Evolutionary conservation across 805 yeast genomes (phyloP), one percentile per base, ranked within the genome.

Genomic region (Lipomyces yamadae): DNA sequence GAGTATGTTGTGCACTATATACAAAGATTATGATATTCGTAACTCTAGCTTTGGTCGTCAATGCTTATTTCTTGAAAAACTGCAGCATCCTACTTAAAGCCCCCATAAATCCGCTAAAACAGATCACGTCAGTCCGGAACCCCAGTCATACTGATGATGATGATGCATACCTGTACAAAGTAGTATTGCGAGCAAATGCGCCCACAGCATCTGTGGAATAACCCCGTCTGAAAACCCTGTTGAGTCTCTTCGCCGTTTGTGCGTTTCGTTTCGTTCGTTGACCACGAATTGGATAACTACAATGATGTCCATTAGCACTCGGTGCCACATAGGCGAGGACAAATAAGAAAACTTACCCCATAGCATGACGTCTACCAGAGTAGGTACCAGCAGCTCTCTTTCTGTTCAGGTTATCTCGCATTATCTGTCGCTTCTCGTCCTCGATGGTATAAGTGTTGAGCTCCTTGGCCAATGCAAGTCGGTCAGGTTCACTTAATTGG

Each of bases 261-360:
- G 97, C 97, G 76, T 95, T 95, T 70, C 89, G 91, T 81, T 91
- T 87, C 18, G 99, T 95, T 69, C 89, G 84, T 82, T 95, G 98
- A 74, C 99, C 99, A 77, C 84, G 84, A 33, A 88, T 94, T 24
- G 96, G 95, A 42, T 62, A 32, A 52, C 55, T 52, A 52, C 13
- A 52, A 63, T 54, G 24, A 63, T 54, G 66, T 61, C 52, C 10
- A 37, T 48, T 11, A 57, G 32, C 54, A 39, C 42, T 57, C 42
- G 15, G 6, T 15, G 18, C 7, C 18, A 78, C 69, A 34, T 18
- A 32, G 39, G 60, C 48, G 48, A 8, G 42, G 35, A 56, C 54
- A 32, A 37, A 58, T 13, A 37, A 39, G 29, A 55, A 4, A 4
- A 55, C 73, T 33, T 55, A 72, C 56, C 96, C 94, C 78, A 87